Conservation (phyloP, 2,329 filamentous ascomycete genomes). For the Penicillium decumbens region DNA sequence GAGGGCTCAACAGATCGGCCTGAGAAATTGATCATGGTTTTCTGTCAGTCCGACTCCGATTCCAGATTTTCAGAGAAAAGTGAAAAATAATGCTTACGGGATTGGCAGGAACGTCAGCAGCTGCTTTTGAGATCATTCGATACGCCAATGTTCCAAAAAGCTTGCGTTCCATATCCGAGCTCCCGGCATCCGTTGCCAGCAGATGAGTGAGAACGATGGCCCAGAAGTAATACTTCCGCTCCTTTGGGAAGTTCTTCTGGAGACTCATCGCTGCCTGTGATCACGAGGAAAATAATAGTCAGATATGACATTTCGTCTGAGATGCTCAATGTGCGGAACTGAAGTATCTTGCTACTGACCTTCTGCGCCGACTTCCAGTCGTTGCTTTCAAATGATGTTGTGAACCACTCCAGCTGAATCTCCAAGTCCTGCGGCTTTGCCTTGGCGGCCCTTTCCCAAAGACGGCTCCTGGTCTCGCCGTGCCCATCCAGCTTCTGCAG, state of each 20-base stretch:
- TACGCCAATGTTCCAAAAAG: slow-evolving; percentile 50
- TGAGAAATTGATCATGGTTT: slow-evolving; percentile 13
- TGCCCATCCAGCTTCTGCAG: slow-evolving; percentile 35
- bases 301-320: neutral
- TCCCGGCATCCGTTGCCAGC: slow-evolving; percentile 33
- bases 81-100: slow-evolving; percentile 32
- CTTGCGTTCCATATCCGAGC: slow-evolving; percentile 41
- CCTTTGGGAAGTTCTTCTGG: slow-evolving; percentile 47
- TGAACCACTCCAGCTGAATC: slow-evolving; percentile 45
- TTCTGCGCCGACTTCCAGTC: slow-evolving; percentile 49
- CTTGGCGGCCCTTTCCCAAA: slow-evolving; percentile 48
- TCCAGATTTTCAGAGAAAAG: neutral
- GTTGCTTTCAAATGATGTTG: slow-evolving; percentile 37
- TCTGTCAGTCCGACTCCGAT: neutral
- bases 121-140: slow-evolving; percentile 48
- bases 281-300: neutral
- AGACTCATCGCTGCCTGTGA: slow-evolving; percentile 47
- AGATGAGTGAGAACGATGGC: slow-evolving; percentile 47
- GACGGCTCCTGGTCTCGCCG: slow-evolving; percentile 30
- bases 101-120: slow-evolving; percentile 41
- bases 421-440: slow-evolving; percentile 42
- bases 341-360: slow-evolving; percentile 28
- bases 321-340: neutral
- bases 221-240: slow-evolving; percentile 48
- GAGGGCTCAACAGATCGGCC: slow-evolving; percentile 40